Conservation (phyloP, 2,329 filamentous ascomycete species). For the Elsinoe perseae region DNA sequence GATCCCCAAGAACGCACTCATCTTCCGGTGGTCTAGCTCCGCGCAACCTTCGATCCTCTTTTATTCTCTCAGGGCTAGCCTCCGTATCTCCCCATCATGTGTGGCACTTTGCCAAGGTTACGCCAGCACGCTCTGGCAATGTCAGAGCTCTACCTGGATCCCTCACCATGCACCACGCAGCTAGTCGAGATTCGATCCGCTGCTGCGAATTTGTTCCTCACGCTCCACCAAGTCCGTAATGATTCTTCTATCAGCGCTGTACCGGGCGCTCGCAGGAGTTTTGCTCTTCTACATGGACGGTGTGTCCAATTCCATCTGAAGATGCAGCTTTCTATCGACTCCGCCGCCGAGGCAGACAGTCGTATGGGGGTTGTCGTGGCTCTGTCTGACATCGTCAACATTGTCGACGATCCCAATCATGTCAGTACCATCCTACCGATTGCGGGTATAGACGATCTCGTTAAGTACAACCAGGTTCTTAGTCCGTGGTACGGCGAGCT, state of each 20-base stretch:
- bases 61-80: neutral
- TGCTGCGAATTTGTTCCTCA: neutral
- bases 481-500: neutral
- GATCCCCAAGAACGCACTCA: neutral
- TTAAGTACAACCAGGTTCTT: neutral
- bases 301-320: neutral
- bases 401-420: neutral
- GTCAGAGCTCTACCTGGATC: neutral
- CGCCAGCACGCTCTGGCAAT: neutral
- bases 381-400: neutral
- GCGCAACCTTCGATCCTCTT: too few species aligned
- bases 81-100: neutral
- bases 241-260: neutral
- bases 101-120: neutral
- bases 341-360: neutral
- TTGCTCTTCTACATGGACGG: neutral
- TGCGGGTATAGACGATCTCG: neutral
- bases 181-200: neutral
- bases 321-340: neutral
- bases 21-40: too few species aligned
- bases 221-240: neutral
- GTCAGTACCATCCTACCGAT: neutral
- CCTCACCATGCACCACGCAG: neutral
- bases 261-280: neutral
- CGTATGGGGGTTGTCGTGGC: neutral